Conservation (phyloP, 352 stramenopile genomes). For the Pythium folliculosum region DNA sequence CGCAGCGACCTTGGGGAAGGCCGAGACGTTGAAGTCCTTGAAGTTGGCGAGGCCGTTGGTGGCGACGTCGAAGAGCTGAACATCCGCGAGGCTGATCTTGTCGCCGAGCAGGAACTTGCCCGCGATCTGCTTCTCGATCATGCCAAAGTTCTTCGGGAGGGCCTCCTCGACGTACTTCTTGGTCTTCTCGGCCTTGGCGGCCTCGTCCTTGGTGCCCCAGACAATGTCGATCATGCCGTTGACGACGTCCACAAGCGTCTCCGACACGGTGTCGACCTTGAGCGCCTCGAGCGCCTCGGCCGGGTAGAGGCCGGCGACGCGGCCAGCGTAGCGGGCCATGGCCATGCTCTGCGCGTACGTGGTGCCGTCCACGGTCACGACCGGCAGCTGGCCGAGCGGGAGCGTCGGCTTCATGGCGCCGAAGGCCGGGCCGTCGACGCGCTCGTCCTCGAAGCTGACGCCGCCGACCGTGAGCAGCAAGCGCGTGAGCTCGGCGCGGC, state of each 20-base stretch:
- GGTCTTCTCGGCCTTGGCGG: conserved; percentile 44
- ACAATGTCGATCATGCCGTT: conserved; percentile 35
- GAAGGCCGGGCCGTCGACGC: conserved; percentile 35
- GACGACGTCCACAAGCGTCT: conserved; percentile 37
- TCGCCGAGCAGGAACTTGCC: conserved; percentile 59
- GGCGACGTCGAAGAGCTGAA: conserved; percentile 50
- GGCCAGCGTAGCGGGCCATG: conserved; percentile 57
- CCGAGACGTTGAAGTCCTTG: conserved; percentile 29
- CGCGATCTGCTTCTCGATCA: conserved; percentile 46
- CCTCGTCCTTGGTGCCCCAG: conserved; percentile 38
- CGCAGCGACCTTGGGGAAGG: conserved; percentile 32
- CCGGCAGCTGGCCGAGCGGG: conserved; percentile 50
- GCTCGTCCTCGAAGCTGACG: conserved; percentile 55
- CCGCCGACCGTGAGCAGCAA: conserved; percentile 45
- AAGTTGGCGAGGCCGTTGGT: conserved; percentile 42
- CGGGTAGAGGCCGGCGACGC: conserved; percentile 50
- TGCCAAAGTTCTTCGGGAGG: conserved; percentile 38
- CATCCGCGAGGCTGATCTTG: conserved; percentile 39
- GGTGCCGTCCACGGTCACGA: conserved; percentile 54
- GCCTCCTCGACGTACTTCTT: conserved; percentile 42
- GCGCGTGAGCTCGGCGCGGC: conserved; percentile 52
- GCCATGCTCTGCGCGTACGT: conserved; percentile 57
- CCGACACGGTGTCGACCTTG: conserved; percentile 44
- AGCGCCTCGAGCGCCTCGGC: conserved; percentile 39
- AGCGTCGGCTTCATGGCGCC: conserved; percentile 37